phyloP scores from a whole-genome alignment of 768 basidiomycete genomes.

The Collybia sp. region DNA sequence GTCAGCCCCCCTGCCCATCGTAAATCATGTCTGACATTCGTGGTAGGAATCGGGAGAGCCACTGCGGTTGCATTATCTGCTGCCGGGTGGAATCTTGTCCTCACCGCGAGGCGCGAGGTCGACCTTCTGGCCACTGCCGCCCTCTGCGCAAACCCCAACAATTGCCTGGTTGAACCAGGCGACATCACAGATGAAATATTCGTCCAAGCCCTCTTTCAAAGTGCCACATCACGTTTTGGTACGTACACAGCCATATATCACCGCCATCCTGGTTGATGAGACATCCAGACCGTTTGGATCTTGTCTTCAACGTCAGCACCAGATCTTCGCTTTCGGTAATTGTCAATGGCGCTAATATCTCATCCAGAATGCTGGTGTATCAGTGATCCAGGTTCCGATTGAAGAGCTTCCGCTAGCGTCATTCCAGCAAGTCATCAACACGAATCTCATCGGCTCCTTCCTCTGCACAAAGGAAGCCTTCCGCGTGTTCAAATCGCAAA shows the following conservation, averaged over 20 bases:
- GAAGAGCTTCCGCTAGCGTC: slow-evolving; percentile 57
- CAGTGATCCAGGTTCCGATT: slow-evolving; percentile 41
- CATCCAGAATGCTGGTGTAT: slow-evolving; percentile 71
- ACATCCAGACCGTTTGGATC: slow-evolving; percentile 54
- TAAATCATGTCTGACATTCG: background rate
- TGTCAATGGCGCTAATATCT: background rate
- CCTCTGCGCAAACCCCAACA: slow-evolving; percentile 31
- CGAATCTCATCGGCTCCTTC: slow-evolving; percentile 72
- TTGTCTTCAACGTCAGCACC: slow-evolving; percentile 71
- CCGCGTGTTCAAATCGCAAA: slow-evolving; percentile 66
- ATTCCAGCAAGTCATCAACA: slow-evolving; percentile 61
- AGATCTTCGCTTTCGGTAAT: background rate
- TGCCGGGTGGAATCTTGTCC: slow-evolving; percentile 63
- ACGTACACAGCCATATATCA: slow-evolving; percentile 5
- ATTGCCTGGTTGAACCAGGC: slow-evolving; percentile 46
- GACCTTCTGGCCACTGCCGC: slow-evolving; percentile 55
- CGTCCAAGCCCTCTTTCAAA: slow-evolving; percentile 54
- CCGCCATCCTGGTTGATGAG: background rate
- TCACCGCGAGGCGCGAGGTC: slow-evolving; percentile 58
- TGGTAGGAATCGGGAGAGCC: slow-evolving; percentile 57
- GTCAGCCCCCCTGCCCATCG: slow-evolving; percentile 15
- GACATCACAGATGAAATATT: slow-evolving; percentile 64
- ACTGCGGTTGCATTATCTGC: slow-evolving; percentile 65
- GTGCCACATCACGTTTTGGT: slow-evolving; percentile 55
- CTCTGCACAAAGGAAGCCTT: slow-evolving; percentile 77